Evolutionary conservation across 1,139 yeast genomes (phyloP).

Genomic region (Saccharomyces hybrid): DNA sequence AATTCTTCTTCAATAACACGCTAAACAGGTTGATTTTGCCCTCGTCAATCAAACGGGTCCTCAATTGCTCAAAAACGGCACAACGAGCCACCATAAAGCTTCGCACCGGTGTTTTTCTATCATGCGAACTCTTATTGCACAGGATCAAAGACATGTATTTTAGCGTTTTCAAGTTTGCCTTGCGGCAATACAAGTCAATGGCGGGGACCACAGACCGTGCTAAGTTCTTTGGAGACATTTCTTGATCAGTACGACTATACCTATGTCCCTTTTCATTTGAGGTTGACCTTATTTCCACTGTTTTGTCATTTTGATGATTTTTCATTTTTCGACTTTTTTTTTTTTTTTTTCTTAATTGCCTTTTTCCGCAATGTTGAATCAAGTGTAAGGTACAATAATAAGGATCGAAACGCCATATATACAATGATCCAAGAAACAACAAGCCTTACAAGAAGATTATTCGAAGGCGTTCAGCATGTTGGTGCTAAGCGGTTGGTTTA

Average conservation of each 20-base stretch:
- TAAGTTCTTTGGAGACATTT: neutral
- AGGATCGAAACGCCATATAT: neutral
- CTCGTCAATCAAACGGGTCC: neutral
- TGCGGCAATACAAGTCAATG: neutral
- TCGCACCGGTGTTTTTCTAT: neutral
- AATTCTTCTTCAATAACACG: neutral
- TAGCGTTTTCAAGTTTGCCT: neutral
- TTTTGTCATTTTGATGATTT: neutral
- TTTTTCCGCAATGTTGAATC: neutral
- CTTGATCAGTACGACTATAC: neutral
- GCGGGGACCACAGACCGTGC: neutral
- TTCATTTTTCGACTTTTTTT: neutral
- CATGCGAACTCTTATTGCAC: neutral
- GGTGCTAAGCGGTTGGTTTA: neutral
- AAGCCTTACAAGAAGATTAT: neutral
- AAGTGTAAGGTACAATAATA: neutral
- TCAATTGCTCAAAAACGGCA: neutral
- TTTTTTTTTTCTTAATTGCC: neutral
- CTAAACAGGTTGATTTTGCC: neutral
- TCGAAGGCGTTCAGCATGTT: neutral
- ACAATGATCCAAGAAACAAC: neutral
- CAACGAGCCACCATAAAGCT: neutral
- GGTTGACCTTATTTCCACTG: neutral
- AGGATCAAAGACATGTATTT: neutral
- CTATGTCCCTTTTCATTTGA: neutral